Evolutionary conservation across 805 yeast genomes (phyloP), one percentile per base, ranked within the genome.

Genomic region (Starmerella vaccinii): DNA sequence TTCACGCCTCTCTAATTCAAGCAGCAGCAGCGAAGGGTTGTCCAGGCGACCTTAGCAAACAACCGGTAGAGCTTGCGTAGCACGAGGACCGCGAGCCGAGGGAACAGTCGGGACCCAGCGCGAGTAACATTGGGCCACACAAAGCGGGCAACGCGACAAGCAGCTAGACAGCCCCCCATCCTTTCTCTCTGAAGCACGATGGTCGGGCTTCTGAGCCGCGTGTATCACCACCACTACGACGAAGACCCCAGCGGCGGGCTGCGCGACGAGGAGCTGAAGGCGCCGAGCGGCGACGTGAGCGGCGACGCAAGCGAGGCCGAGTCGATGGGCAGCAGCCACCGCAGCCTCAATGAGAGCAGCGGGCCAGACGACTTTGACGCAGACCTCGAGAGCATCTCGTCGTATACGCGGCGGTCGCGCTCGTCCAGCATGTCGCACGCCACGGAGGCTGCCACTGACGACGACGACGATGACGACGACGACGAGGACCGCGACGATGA

Each of bases 401-500:
- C 42, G 30, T 38, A 38, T 21, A 24, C 42, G 42, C 42, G 30
- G 16, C 42, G 30, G 42, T 38, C 42, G 42, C 42, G 42, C 18
- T 6, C 42, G 30, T 38, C 42, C 30, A 38, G 42, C 42, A 15
- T 24, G 45, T 27, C 34, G 21, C 34, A 16, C 23, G 34, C 9
- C 1, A n/a, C 33, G 21, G 43, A 24, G 23, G 39, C 12, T 6
- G 15, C 18, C 12, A 15, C 15, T 24, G 34, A 22, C 13, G 41
- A 23, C 24, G 37, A 27, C n/a, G 42, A 19, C 35, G 44, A 37
- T 23, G 49, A 39, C 6, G 23, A 18, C 44, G 49, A 29, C 24
- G 48, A 37, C 42, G 40, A 37, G 33, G 46, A 32, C 5, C 13
- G 8, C 47, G 52, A 48, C 23, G 46, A 48, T 22, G 50, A 30